Percentiles rank a stretch among this genome's conserved stretches.
These are phyloP conservation scores for Pseudocercospora crystallina DNA, from an alignment of 2,329 filamentous ascomycete genomes.

Conservation along the genomic window DNA sequence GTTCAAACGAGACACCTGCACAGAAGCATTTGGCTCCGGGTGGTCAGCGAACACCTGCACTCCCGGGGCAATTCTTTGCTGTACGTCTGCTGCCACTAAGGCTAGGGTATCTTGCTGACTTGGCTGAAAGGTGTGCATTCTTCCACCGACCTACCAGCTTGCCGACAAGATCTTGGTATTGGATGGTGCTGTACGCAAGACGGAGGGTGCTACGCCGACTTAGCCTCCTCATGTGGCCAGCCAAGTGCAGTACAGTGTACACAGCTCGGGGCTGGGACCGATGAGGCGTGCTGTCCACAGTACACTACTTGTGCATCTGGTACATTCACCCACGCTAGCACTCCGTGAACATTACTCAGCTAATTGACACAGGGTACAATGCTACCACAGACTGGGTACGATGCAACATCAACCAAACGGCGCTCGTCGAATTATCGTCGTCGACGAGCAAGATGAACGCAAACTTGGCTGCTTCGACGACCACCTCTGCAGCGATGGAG, in stretches of 20 bases:
- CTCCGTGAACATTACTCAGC: no score
- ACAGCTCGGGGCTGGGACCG: conserved; percentile 4
- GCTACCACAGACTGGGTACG: no score
- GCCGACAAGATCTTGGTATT: conserved; percentile 5
- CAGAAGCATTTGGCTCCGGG: conserved; percentile 9
- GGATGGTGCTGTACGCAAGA: conserved; percentile 16
- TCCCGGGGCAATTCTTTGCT: conserved; percentile 16
- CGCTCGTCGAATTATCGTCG: no score
- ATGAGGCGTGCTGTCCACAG: conserved; percentile 15
- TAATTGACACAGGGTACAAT: no score
- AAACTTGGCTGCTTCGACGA: no score
- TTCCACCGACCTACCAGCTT: background rate
- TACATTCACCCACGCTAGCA: no score
- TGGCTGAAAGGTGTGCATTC: background rate
- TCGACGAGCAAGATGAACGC: no score
- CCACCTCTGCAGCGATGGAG: no score
- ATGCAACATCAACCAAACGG: no score
- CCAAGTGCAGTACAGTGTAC: conserved; percentile 16
- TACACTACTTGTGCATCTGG: conserved; percentile 13
- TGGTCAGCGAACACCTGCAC: conserved; percentile 10
- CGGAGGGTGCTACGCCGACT: conserved; percentile 14
- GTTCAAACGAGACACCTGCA: conserved; percentile 9
- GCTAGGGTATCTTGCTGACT: background rate
- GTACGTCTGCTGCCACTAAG: background rate
- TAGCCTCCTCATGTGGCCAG: conserved; percentile 9